A percentile compares a stretch with the other conserved stretches of the same genome.
Evolutionary conservation across 352 stramenopile species (phyloP).

Genomic region (Phytophthora chlamydospora): DNA sequence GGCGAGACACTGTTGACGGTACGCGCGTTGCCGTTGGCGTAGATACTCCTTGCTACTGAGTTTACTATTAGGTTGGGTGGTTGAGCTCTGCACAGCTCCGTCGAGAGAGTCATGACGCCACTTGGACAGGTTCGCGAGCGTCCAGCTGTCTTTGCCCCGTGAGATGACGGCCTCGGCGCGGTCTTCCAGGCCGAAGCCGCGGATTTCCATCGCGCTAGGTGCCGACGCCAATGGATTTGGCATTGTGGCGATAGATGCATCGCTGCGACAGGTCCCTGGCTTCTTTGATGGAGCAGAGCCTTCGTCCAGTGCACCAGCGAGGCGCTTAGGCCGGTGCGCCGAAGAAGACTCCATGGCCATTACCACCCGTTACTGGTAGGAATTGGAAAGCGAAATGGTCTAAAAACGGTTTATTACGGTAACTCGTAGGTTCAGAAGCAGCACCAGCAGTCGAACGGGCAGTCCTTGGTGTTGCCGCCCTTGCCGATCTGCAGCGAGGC

Average conservation of each 20-base stretch:
- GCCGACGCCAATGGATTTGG: constrained; percentile 12
- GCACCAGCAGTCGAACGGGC: constrained; percentile 92
- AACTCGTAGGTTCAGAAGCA: constrained; percentile 65
- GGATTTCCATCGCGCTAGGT: constrained; percentile 55
- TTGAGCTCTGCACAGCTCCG: constrained; percentile 1
- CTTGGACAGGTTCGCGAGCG: constrained; percentile 62
- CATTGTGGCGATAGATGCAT: background rate
- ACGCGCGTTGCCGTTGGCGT: constrained; percentile 70
- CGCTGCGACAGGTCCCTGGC: background rate
- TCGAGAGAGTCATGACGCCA: constrained; percentile 67
- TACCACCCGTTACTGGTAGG: constrained; percentile 2
- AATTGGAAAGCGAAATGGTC: constrained; percentile 21
- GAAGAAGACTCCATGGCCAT: constrained; percentile 11
- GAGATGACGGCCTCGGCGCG: constrained; percentile 77
- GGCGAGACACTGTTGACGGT: constrained; percentile 66
- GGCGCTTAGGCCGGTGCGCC: constrained; percentile 17
- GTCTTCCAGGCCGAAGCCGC: constrained; percentile 79
- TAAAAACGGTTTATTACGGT: constrained; percentile 10
- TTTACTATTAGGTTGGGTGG: constrained; percentile 6
- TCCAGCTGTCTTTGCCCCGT: constrained; percentile 50
- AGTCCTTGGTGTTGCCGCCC: constrained; percentile 85
- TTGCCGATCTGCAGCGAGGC: constrained; percentile 83
- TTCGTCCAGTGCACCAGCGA: constrained; percentile 14
- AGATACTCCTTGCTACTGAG: constrained; percentile 54
- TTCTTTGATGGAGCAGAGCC: constrained; percentile 6